Evolutionary conservation across 805 yeast species (phyloP).

Genomic region (Candida vaughaniae): DNA sequence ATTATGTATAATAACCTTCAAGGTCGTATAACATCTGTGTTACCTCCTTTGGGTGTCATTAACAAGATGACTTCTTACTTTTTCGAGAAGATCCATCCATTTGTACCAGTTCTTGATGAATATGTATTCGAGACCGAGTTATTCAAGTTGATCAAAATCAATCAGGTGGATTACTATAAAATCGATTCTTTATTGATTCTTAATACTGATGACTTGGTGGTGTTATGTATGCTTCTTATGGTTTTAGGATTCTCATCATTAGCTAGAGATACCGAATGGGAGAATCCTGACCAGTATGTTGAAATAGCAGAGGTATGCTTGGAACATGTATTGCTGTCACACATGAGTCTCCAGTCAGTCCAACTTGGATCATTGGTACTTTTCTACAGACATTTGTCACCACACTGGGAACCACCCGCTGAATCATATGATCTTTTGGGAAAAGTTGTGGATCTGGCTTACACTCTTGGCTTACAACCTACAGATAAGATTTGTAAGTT

Average conservation of each 20-base stretch:
- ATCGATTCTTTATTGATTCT: constrained; percentile 25
- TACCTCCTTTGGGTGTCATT: constrained; percentile 55
- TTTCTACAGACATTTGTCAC: constrained; percentile 2
- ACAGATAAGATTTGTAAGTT: constrained; percentile 5
- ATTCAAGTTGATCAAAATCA: constrained; percentile 27
- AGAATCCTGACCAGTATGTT: background rate
- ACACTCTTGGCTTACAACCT: background rate
- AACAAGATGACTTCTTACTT: constrained; percentile 55
- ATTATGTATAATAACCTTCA: background rate
- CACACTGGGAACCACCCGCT: background rate
- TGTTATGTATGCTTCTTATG: constrained; percentile 37
- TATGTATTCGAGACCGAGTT: constrained; percentile 8
- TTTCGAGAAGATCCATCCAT: constrained; percentile 43
- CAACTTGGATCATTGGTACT: constrained; percentile 2
- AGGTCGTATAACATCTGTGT: constrained; percentile 17
- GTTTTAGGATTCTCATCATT: constrained; percentile 42
- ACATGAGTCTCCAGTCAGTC: background rate
- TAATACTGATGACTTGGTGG: constrained; percentile 38
- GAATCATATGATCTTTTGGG: background rate
- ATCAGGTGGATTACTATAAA: constrained; percentile 21
- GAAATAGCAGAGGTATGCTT: constrained; percentile 4
- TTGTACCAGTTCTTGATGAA: constrained; percentile 45
- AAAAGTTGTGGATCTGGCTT: background rate
- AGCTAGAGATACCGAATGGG: constrained; percentile 15
- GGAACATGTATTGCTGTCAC: background rate